Percentiles rank a stretch among this genome's conserved stretches.
Evolutionary conservation across 2,329 filamentous ascomycete genomes (phyloP).

Genomic region (Didymella exigua): DNA sequence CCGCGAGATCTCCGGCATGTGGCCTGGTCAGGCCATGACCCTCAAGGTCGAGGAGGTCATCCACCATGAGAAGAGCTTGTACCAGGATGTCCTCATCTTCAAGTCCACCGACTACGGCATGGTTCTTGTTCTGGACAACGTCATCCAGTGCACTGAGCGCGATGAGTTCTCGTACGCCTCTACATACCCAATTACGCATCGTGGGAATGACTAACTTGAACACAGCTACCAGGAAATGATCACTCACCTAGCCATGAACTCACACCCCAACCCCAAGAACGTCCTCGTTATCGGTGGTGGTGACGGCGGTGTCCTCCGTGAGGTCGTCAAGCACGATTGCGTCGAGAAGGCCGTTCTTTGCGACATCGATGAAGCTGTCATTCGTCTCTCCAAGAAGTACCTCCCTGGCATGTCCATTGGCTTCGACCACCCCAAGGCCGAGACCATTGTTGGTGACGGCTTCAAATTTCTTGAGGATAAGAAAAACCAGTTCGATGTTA

Average conservation of each 20-base stretch:
- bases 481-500: constrained; percentile 98
- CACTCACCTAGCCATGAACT: constrained; percentile 96
- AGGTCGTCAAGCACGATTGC: constrained; percentile 98
- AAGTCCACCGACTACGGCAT: constrained; percentile 96
- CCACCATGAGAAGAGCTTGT: constrained; percentile 98
- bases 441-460: constrained; percentile 91
- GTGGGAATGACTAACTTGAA: constrained; percentile 22
- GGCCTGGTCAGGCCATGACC: constrained; percentile 99
- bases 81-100: constrained; percentile 99
- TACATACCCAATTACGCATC: background rate
- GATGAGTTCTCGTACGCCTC: constrained; percentile 85
- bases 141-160: constrained; percentile 97
- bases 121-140: constrained; percentile 96
- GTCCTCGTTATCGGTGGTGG: constrained; percentile 98
- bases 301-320: constrained; percentile 94
- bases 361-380: constrained; percentile 99
- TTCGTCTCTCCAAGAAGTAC: constrained; percentile 97
- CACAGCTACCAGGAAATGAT: constrained; percentile 97
- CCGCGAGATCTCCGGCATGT: constrained; percentile 98
- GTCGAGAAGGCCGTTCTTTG: constrained; percentile 96
- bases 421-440: constrained; percentile 92
- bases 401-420: constrained; percentile 92
- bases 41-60: constrained; percentile 88
- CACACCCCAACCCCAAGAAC: constrained; percentile 97
- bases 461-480: constrained; percentile 98